Conservation (phyloP, 495 filamentous ascomycete genomes). For the Aspergillus olivimuriae region DNA sequence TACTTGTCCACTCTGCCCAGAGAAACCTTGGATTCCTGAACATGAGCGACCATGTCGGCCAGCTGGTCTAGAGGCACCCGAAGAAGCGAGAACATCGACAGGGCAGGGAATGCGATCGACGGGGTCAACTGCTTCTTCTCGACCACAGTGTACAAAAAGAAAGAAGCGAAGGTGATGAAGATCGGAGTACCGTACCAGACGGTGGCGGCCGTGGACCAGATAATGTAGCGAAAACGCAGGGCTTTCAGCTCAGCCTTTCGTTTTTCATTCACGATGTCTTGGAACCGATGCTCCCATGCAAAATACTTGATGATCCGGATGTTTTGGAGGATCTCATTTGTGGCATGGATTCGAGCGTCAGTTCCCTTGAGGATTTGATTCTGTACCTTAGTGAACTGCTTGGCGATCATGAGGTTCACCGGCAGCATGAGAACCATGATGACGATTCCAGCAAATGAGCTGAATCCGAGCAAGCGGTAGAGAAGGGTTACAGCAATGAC, state of each 20-base stretch:
- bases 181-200: constrained; percentile 97
- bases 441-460: constrained; percentile 89
- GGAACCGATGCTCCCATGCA: constrained; percentile 94
- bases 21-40: constrained; percentile 96
- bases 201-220: constrained; percentile 87
- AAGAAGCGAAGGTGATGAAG: constrained; percentile 91
- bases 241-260: constrained; percentile 70
- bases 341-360: constrained; percentile 92
- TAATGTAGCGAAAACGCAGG: constrained; percentile 73
- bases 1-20: constrained; percentile 96
- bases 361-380: constrained; percentile 90
- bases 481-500: constrained; percentile 68
- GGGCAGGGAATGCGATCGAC: constrained; percentile 91
- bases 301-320: constrained; percentile 99
- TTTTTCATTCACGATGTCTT: constrained; percentile 81
- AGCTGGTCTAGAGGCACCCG: constrained; percentile 92
- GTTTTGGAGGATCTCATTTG: constrained; percentile 95
- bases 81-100: constrained; percentile 94
- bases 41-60: constrained; percentile 98
- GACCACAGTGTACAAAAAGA: constrained; percentile 85
- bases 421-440: constrained; percentile 87
- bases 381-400: constrained; percentile 75
- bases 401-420: constrained; percentile 80
- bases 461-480: constrained; percentile 83
- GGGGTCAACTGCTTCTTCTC: constrained; percentile 87